Evolutionary conservation across 805 yeast species (phyloP).

Genomic region (Candida boidinii): DNA sequence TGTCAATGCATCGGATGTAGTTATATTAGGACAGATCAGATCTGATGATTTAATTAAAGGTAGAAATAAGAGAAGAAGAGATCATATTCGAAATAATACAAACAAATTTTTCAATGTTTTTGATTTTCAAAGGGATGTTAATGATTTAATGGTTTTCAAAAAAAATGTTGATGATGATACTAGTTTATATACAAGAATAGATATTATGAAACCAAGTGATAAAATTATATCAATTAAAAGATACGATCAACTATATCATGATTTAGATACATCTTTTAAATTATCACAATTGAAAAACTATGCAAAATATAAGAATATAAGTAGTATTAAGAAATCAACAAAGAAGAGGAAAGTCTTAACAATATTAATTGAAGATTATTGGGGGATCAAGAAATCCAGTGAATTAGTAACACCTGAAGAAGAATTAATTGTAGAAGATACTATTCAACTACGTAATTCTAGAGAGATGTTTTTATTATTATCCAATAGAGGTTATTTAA

Average conservation of each 20-base stretch:
- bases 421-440: slow-evolving; percentile 13
- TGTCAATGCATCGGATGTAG: background rate
- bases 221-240: slow-evolving; percentile 11
- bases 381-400: slow-evolving; percentile 16
- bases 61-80: background rate
- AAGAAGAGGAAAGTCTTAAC: slow-evolving; percentile 14
- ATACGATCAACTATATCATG: slow-evolving; percentile 12
- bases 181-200: slow-evolving; percentile 15
- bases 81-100: background rate
- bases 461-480: slow-evolving; percentile 24
- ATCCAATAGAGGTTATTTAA: slow-evolving; percentile 22
- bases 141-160: slow-evolving; percentile 21
- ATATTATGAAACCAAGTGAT: slow-evolving; percentile 18
- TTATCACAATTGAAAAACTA: slow-evolving; percentile 16
- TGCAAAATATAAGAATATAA: slow-evolving; percentile 4
- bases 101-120: slow-evolving; percentile 8
- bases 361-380: slow-evolving; percentile 13
- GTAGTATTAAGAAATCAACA: slow-evolving; percentile 2
- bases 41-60: background rate
- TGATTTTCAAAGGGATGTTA: slow-evolving; percentile 21
- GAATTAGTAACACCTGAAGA: slow-evolving; percentile 7
- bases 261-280: slow-evolving; percentile 13
- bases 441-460: slow-evolving; percentile 18
- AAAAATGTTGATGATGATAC: slow-evolving; percentile 15
- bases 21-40: background rate